A percentile compares a stretch with the other conserved stretches of the same genome.
Conservation (phyloP, 495 filamentous ascomycete species). For the Penicillium paxilli region DNA sequence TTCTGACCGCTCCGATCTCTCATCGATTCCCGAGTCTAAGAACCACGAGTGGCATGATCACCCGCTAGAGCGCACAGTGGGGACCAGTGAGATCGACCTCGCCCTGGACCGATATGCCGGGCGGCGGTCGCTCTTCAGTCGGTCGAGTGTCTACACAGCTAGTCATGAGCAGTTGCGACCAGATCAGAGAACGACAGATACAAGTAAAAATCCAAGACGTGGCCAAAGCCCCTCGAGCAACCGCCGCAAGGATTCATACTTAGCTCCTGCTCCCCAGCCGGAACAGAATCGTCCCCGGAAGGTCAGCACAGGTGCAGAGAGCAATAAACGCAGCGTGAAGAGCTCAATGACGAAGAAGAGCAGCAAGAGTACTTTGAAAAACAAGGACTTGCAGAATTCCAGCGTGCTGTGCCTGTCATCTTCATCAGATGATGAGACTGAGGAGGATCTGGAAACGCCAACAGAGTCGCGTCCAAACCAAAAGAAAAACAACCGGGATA, state of each 20-base stretch:
- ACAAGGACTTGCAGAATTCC: slow-evolving; percentile 46
- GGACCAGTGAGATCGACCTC: slow-evolving; percentile 40
- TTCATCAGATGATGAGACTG: slow-evolving; percentile 56
- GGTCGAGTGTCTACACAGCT: slow-evolving; percentile 21
- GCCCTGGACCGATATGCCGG: slow-evolving; percentile 37
- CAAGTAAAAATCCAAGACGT: slow-evolving; percentile 12
- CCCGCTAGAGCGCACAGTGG: slow-evolving; percentile 33
- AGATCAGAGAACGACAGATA: slow-evolving; percentile 22
- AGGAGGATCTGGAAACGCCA: slow-evolving; percentile 29
- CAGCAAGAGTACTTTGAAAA: slow-evolving; percentile 45
- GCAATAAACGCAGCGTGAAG: slow-evolving; percentile 17
- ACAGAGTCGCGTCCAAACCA: slow-evolving; percentile 6
- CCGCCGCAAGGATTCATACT: slow-evolving; percentile 22
- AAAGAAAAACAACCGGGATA: slow-evolving; percentile 29
- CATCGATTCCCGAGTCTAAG: slow-evolving; percentile 23
- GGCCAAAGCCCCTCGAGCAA: slow-evolving; percentile 20
- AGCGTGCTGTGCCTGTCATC: slow-evolving; percentile 60
- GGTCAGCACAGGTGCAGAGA: slow-evolving; percentile 18
- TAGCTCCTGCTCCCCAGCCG: slow-evolving; percentile 18
- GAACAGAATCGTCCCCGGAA: slow-evolving; percentile 3
- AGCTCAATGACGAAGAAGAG: slow-evolving; percentile 38
- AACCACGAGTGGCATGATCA: slow-evolving; percentile 28
- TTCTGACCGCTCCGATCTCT: slow-evolving; percentile 19
- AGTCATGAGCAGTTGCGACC: slow-evolving; percentile 28
- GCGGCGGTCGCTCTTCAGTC: slow-evolving; percentile 24